A percentile compares a stretch with the other conserved stretches of the same genome.
Evolutionary conservation across 1,284 basidiomycete species (phyloP).

Genomic region (Puccinia triticina): DNA sequence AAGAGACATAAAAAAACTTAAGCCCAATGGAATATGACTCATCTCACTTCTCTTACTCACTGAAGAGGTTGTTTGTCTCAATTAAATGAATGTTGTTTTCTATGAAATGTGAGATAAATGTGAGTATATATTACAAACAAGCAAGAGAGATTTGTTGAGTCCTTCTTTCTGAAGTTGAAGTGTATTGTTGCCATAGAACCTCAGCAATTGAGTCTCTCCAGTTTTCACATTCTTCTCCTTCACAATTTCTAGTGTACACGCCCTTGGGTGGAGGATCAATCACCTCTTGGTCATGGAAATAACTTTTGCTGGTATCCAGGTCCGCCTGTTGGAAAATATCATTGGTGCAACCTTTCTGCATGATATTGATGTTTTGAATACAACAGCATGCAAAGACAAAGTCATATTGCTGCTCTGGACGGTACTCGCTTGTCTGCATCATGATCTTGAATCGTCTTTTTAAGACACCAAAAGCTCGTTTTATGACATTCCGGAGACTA

Average conservation of each 20-base stretch:
- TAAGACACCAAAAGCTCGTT: constrained; percentile 51
- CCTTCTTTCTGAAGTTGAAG: too few species aligned
- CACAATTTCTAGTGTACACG: background rate
- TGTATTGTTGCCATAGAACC: background rate
- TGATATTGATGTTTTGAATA: background rate
- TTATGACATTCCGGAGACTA: constrained; percentile 47
- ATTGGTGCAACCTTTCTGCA: background rate
- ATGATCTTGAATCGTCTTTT: constrained; percentile 15
- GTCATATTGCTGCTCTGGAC: background rate
- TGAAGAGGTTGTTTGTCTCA: too few species aligned
- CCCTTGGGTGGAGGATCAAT: background rate
- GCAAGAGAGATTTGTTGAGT: too few species aligned
- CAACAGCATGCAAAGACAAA: background rate
- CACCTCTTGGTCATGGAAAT: background rate
- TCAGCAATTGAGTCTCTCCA: background rate
- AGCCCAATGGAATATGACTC: too few species aligned
- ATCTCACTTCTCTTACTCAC: too few species aligned
- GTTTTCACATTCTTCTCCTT: background rate
- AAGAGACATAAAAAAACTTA: too few species aligned
- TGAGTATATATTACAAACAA: too few species aligned
- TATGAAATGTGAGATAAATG: too few species aligned
- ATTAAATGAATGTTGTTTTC: too few species aligned
- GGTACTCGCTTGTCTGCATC: background rate
- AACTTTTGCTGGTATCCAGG: too few species aligned
- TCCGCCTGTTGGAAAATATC: background rate